Base-by-base conservation (phyloP, 768 basidiomycete species). In the Amanita polypyramis region DNA sequence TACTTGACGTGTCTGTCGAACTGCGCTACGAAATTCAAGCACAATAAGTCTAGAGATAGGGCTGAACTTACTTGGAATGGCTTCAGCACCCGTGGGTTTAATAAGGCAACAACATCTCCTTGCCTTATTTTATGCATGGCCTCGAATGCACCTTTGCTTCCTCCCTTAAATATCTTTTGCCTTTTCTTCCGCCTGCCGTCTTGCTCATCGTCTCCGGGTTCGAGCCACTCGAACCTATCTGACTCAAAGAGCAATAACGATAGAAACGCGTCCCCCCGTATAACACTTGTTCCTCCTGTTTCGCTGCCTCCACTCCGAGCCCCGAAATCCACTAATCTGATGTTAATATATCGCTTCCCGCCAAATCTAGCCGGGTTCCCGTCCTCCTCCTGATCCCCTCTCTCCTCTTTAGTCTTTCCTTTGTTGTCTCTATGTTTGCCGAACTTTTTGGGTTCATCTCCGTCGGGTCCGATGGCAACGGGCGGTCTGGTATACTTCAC, bases 61-160 rank as follows among this genome's bases (percentile, higher is more conserved):
- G 20, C 14, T 15, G 5, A 25, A 54, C 76, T 50, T 46, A 91
- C 91, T 65, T 88, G 82, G 53, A 85, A 84, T 9, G 93, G 93
- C 57, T 88, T 88, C 49, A 96, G 66, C 38, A 98, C 76, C 45
- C 74, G 75, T 0, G 96, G 92, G 57, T 95, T 96, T 15, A 98
- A 68, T 35, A 99, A 71, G 1, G 91, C 88, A 34, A 98, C 70
- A 4, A 98, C 93, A 40, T 90, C 84, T 2, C 96, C 96, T 54
- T 92, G 86, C 51, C 79, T 80, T 47, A 95, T 64, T 57, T 89
- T 90, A 42, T 87, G 82, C 68, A 87, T 79, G 43, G 76, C 70
- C 62, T 98, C 96, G 58, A 88, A 98, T 3, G 93, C 94, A 4
- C 96, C 96, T 5, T 81, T 79, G 54, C 90, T 92, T 2, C 95